phyloP scores from a whole-genome alignment of 371 early-diverging fungal species.

The Fennellomyces sp. region DNA sequence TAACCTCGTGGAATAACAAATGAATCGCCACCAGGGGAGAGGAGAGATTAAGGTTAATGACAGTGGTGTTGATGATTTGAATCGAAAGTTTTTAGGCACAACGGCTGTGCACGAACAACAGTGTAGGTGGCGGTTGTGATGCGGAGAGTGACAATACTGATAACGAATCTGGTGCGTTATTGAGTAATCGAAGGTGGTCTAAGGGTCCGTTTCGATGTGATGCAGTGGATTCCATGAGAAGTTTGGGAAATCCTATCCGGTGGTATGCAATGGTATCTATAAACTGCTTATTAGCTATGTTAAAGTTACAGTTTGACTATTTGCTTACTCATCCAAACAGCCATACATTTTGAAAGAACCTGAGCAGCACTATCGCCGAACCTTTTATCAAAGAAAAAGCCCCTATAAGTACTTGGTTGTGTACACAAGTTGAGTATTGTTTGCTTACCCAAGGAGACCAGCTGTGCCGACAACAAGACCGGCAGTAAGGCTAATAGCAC shows the following conservation, averaged over 20 bases:
- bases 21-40: too few species aligned
- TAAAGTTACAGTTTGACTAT: background rate
- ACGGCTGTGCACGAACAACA: conserved; percentile 6
- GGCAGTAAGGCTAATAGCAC: conserved; percentile 15
- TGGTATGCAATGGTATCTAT: conserved; percentile 1
- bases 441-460: conserved; percentile 5
- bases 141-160: background rate
- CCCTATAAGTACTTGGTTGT: too few species aligned
- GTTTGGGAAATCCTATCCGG: background rate
- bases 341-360: background rate
- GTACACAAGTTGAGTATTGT: too few species aligned
- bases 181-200: conserved; percentile 11
- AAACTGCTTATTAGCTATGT: background rate
- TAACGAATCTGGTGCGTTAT: conserved; percentile 14
- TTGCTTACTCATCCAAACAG: background rate
- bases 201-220: conserved; percentile 12
- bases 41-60: too few species aligned
- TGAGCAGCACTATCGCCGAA: background rate
- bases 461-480: conserved; percentile 15
- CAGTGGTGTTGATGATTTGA: too few species aligned
- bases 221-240: conserved; percentile 6
- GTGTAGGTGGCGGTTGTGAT: background rate
- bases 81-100: conserved; percentile 14
- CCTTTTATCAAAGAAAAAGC: too few species aligned
- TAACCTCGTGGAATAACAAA: too few species aligned